Percentiles rank a stretch among this genome's conserved stretches.
Conservation (phyloP, 164 flowering plant genomes). For the Vitis vinifera region DNA sequence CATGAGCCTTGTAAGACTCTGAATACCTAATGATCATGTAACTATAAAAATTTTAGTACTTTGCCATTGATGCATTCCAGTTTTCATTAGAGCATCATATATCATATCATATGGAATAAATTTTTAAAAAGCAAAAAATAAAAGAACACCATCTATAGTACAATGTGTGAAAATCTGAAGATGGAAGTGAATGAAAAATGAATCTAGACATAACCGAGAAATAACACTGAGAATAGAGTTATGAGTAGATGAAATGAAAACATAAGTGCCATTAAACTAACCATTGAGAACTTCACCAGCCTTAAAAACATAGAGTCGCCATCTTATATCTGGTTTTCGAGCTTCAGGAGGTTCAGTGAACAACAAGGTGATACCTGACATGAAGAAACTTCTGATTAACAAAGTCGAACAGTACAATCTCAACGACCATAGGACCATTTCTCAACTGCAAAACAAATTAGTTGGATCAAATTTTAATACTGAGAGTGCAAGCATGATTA, state of each 20-base stretch:
- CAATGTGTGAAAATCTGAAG: neutral
- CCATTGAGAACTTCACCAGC: slow-evolving; percentile 92
- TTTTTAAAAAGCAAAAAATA: too few species aligned
- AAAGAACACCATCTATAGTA: too few species aligned
- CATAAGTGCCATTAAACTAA: slow-evolving; percentile 14
- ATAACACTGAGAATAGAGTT: neutral
- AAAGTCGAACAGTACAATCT: slow-evolving; percentile 15
- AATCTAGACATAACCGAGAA: neutral
- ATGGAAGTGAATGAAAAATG: neutral
- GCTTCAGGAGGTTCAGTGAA: slow-evolving; percentile 95
- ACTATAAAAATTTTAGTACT: neutral
- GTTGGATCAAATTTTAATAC: too few species aligned
- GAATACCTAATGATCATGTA: neutral
- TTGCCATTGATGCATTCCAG: neutral
- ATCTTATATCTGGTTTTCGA: slow-evolving; percentile 82
- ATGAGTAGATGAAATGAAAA: neutral
- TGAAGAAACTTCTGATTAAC: slow-evolving; percentile 23
- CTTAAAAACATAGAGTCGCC: slow-evolving; percentile 96
- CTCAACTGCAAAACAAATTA: slow-evolving; percentile 22
- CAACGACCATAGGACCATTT: slow-evolving; percentile 17
- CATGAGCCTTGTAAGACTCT: neutral
- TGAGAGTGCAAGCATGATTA: neutral
- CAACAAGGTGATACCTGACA: slow-evolving; percentile 84
- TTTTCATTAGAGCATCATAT: neutral
- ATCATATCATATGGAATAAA: neutral